Percentiles rank a stretch among this genome's conserved stretches.
phyloP scores from a whole-genome alignment of 768 basidiomycete genomes.

The Multifurca ochricompacta region DNA sequence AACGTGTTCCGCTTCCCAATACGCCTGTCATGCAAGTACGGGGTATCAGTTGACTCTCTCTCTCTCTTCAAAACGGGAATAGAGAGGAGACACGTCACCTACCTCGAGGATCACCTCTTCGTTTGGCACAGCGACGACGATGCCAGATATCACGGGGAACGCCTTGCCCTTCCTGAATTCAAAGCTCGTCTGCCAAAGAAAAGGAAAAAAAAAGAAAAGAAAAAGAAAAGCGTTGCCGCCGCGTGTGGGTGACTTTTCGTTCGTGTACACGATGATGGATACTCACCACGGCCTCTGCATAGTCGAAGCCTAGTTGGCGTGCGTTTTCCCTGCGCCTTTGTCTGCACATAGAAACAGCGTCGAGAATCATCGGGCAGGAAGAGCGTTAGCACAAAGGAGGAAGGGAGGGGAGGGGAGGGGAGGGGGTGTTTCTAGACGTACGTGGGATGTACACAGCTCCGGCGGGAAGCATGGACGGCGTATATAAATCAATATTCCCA shows the following conservation, averaged over 20 bases:
- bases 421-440: no score
- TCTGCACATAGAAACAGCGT: slow-evolving; percentile 19
- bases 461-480: slow-evolving; percentile 85
- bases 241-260: neutral
- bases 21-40: slow-evolving; percentile 50
- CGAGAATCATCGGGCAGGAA: neutral
- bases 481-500: slow-evolving; percentile 95
- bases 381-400: neutral
- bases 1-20: slow-evolving; percentile 70
- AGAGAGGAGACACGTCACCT: slow-evolving; percentile 5
- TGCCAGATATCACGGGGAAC: slow-evolving; percentile 73
- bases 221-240: no score
- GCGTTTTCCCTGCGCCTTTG: slow-evolving; percentile 84
- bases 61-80: neutral
- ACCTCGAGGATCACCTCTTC: slow-evolving; percentile 72
- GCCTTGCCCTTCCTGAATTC: slow-evolving; percentile 94
- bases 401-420: no score
- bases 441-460: slow-evolving; percentile 90
- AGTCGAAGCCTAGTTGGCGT: slow-evolving; percentile 77
- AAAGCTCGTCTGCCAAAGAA: slow-evolving; percentile 76
- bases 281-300: slow-evolving; percentile 91
- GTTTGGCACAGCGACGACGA: slow-evolving; percentile 81
- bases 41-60: no score
- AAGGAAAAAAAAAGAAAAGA: no score
- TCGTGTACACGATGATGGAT: neutral